These are phyloP conservation scores for Trichoderma oligosporum DNA, from an alignment of 2,329 filamentous ascomycete genomes.

Conservation along the genomic window DNA sequence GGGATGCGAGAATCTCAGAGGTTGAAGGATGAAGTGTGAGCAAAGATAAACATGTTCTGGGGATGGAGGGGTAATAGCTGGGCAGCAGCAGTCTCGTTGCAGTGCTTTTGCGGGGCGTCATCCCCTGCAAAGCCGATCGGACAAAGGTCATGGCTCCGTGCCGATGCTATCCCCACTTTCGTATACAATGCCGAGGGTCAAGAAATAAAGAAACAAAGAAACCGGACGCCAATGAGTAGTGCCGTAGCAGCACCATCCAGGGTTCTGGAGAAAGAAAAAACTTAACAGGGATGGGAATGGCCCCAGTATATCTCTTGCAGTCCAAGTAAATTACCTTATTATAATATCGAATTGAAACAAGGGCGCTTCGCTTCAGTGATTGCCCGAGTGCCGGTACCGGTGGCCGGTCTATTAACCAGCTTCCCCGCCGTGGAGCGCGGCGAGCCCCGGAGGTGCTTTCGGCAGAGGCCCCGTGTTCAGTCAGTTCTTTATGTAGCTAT, in stretches of 20 bases:
- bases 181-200: constrained; percentile 10
- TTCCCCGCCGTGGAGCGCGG: constrained; percentile 13
- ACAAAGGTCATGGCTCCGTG: constrained; percentile 21
- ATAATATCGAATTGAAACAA: background rate
- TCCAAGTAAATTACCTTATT: background rate
- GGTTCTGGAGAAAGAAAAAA: background rate
- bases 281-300: background rate
- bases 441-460: constrained; percentile 13
- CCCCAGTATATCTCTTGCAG: background rate
- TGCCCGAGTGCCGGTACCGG: constrained; percentile 18
- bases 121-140: constrained; percentile 29
- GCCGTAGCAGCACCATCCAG: background rate
- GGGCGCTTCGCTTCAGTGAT: constrained; percentile 13
- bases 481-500: background rate
- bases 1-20: constrained; percentile 24
- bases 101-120: constrained; percentile 28
- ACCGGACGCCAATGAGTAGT: constrained; percentile 4
- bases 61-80: constrained; percentile 29
- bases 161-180: constrained; percentile 11
- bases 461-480: background rate
- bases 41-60: constrained; percentile 5
- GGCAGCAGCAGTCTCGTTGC: constrained; percentile 16
- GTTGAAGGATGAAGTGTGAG: constrained; percentile 20
- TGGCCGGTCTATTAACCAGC: constrained; percentile 17
- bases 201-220: background rate